Percentiles rank a stretch among this genome's conserved stretches.
phyloP scores from a whole-genome alignment of 2,329 filamentous ascomycete genomes.

The Colletotrichum chlorophyti region DNA sequence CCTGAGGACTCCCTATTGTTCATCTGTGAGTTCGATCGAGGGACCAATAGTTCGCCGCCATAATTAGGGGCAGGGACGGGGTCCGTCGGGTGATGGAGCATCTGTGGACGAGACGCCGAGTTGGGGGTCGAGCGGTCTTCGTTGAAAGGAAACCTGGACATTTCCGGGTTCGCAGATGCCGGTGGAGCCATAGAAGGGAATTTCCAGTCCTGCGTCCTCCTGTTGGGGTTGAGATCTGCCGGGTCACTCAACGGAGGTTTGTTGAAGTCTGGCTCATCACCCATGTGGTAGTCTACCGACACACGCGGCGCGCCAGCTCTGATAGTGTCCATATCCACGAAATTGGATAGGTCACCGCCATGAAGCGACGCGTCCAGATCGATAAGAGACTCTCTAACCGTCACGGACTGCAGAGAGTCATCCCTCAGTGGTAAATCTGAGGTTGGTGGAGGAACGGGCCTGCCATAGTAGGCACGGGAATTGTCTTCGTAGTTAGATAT shows the following conservation, averaged over 20 bases:
- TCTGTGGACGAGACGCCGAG: conserved; percentile 48
- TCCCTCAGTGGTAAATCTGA: conserved; percentile 68
- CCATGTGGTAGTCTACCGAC: conserved; percentile 52
- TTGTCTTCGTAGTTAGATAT: conserved; percentile 71
- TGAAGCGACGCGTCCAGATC: conserved; percentile 68
- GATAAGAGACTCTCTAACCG: conserved; percentile 69
- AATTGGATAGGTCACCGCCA: conserved; percentile 61
- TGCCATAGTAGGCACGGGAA: conserved; percentile 65
- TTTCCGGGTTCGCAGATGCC: conserved; percentile 59
- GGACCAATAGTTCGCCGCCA: conserved; percentile 22
- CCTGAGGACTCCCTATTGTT: conserved; percentile 44
- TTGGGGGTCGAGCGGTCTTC: conserved; percentile 33
- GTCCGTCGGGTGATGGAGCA: conserved; percentile 60
- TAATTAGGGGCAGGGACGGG: conserved; percentile 44
- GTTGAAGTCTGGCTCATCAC: conserved; percentile 41
- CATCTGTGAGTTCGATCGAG: conserved; percentile 39
- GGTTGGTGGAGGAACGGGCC: conserved; percentile 46
- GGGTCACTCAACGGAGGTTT: conserved; percentile 64
- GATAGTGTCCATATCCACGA: conserved; percentile 68
- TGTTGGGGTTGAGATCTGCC: conserved; percentile 58
- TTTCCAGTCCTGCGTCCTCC: conserved; percentile 63
- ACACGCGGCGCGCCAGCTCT: conserved; percentile 53
- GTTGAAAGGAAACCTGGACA: conserved; percentile 57
- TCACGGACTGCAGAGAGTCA: conserved; percentile 54
- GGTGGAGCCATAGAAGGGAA: conserved; percentile 61